phyloP scores from a whole-genome alignment of 192 early-diverging fungal species.

The Coemansia sp. region DNA sequence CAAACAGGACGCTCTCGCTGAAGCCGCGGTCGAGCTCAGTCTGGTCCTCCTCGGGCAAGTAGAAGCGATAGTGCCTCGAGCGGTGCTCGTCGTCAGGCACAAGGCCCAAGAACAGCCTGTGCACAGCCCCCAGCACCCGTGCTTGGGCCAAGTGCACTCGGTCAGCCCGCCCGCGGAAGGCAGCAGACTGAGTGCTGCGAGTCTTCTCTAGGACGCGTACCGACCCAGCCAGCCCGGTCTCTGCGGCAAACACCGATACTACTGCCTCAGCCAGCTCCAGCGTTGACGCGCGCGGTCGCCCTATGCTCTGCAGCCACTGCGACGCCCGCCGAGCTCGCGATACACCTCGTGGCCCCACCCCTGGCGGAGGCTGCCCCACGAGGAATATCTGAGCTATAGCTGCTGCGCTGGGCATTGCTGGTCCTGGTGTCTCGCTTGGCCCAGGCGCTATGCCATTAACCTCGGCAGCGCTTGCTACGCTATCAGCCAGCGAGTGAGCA shows the following conservation, averaged over 20 bases:
- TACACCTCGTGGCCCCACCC: background rate
- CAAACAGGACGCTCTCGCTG: slow-evolving; percentile 70
- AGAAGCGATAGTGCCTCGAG: slow-evolving; percentile 57
- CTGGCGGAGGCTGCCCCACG: slow-evolving; percentile 29
- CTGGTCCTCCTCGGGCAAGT: slow-evolving; percentile 68
- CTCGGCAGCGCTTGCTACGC: background rate
- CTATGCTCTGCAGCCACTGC: slow-evolving; percentile 9
- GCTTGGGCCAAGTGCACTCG: slow-evolving; percentile 61
- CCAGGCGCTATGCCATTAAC: background rate
- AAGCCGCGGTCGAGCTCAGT: slow-evolving; percentile 64
- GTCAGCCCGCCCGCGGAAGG: slow-evolving; percentile 53
- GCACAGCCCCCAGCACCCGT: slow-evolving; percentile 56
- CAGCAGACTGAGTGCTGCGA: slow-evolving; percentile 23
- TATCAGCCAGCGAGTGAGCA: background rate
- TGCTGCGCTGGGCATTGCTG: slow-evolving; percentile 18
- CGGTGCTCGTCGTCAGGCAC: slow-evolving; percentile 42
- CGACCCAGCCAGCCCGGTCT: slow-evolving; percentile 28
- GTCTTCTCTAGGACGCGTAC: slow-evolving; percentile 25
- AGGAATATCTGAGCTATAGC: slow-evolving; percentile 36
- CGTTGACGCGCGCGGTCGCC: slow-evolving; percentile 1
- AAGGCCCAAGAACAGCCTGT: slow-evolving; percentile 53
- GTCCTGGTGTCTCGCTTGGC: background rate
- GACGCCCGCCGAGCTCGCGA: slow-evolving; percentile 29
- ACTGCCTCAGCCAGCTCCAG: background rate
- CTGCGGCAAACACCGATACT: slow-evolving; percentile 18